These are phyloP conservation scores for Naganishia randhawae DNA, from an alignment of 768 basidiomycete genomes.

Conservation along the genomic window DNA sequence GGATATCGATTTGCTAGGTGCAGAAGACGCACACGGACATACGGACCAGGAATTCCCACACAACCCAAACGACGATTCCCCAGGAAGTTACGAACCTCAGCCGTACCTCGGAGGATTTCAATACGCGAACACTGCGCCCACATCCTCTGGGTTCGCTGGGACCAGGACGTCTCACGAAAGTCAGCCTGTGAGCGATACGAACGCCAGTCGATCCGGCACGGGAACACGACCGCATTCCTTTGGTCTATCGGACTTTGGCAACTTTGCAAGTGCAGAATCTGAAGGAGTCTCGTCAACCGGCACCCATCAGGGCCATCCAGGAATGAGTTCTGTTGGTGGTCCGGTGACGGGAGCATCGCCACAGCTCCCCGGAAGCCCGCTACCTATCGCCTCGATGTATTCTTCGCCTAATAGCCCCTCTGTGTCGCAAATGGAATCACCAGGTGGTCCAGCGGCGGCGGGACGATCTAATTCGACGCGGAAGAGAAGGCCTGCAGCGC, in stretches of 20 bases:
- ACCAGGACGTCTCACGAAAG: constrained; percentile 12
- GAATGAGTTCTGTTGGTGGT: background rate
- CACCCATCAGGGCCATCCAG: background rate
- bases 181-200: constrained; percentile 1
- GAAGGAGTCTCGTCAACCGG: background rate
- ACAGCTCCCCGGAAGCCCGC: constrained; percentile 7
- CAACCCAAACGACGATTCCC: constrained; percentile 9
- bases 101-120: constrained; percentile 5
- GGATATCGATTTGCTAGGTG: constrained; percentile 16
- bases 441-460: background rate
- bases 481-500: constrained; percentile 15
- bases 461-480: constrained; percentile 23
- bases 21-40: constrained; percentile 8
- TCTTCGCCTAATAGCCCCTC: background rate
- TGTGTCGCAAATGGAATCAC: background rate
- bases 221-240: constrained; percentile 16
- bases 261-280: background rate
- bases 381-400: constrained; percentile 16
- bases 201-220: background rate
- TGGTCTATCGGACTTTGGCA: constrained; percentile 9
- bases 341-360: constrained; percentile 6
- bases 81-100: constrained; percentile 15
- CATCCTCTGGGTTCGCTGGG: background rate
- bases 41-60: background rate
- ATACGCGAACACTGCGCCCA: background rate